These are phyloP conservation scores for Aspergillus ochraceoroseus DNA, from an alignment of 2,329 filamentous ascomycete genomes.

Conservation along the genomic window DNA sequence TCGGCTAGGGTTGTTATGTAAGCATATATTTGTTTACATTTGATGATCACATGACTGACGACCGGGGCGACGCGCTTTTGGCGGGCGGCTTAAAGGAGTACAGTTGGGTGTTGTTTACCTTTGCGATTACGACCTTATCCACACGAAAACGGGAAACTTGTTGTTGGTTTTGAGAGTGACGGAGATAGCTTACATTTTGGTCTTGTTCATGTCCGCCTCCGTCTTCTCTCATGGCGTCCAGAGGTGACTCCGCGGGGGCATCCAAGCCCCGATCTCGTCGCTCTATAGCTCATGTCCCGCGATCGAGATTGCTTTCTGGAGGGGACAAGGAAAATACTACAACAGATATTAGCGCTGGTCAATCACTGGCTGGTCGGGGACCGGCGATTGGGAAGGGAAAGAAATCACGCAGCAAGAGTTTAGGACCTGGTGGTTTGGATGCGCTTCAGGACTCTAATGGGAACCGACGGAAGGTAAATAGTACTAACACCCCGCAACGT, in stretches of 20 bases:
- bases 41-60: slow-evolving; percentile 29
- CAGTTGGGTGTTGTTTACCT: slow-evolving; percentile 10
- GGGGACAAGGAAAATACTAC: slow-evolving; percentile 76
- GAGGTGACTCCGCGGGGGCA: slow-evolving; percentile 32
- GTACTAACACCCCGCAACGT: slow-evolving; percentile 7
- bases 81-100: background rate
- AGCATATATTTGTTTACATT: slow-evolving; percentile 40
- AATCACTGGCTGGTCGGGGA: slow-evolving; percentile 22
- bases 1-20: slow-evolving; percentile 42
- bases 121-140: background rate
- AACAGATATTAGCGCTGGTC: slow-evolving; percentile 55
- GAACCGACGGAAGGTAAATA: slow-evolving; percentile 71
- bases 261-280: slow-evolving; percentile 53
- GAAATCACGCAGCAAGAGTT: slow-evolving; percentile 89
- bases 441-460: slow-evolving; percentile 68
- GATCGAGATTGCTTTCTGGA: slow-evolving; percentile 43
- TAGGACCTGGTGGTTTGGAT: slow-evolving; percentile 86
- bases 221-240: slow-evolving; percentile 31
- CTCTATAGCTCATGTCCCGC: slow-evolving; percentile 62
- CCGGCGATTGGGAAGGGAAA: slow-evolving; percentile 44
- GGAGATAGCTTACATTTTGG: background rate
- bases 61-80: slow-evolving; percentile 29
- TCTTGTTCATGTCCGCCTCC: slow-evolving; percentile 16
- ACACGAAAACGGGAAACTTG: background rate
- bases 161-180: background rate